Conservation (phyloP, 352 stramenopile species). For the Blastocystis sp. region DNA sequence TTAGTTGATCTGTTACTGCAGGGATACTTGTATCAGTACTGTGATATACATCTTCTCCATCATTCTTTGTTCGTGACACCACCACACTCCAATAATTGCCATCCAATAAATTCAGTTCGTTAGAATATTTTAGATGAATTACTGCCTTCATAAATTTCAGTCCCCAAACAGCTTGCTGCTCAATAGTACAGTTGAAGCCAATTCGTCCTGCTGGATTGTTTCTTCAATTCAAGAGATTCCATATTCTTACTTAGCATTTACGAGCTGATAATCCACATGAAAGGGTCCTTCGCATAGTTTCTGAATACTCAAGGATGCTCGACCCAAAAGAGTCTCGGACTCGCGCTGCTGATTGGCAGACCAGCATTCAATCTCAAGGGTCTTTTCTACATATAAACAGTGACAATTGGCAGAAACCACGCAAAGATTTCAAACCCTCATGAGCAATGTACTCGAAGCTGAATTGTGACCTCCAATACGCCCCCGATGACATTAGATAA, state of each 20-base stretch:
- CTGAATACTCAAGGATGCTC: slow-evolving; percentile 10
- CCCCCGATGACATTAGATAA: slow-evolving; percentile 23
- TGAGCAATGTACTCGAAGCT: slow-evolving; percentile 61
- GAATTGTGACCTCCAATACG: slow-evolving; percentile 56
- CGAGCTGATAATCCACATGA: slow-evolving; percentile 58
- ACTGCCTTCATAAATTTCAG: slow-evolving; percentile 19
- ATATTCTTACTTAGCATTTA: slow-evolving; percentile 8
- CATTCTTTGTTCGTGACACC: slow-evolving; percentile 15
- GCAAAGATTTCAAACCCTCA: slow-evolving; percentile 49
- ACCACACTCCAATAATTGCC: slow-evolving; percentile 52
- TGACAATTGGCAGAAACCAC: not conserved
- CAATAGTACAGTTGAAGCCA: slow-evolving; percentile 56
- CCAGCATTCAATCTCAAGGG: slow-evolving; percentile 27
- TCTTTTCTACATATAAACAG: slow-evolving; percentile 51
- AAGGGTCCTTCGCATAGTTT: slow-evolving; percentile 38
- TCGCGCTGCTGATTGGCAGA: slow-evolving; percentile 43
- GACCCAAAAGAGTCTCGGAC: not conserved
- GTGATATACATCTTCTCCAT: slow-evolving; percentile 34
- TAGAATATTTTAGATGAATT: slow-evolving; percentile 1
- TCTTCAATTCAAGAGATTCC: not conserved
- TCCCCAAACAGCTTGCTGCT: slow-evolving; percentile 45
- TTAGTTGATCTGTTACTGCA: slow-evolving; percentile 24
- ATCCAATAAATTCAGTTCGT: slow-evolving; percentile 17
- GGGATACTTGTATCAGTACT: slow-evolving; percentile 53
- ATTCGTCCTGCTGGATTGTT: slow-evolving; percentile 35